Conservation (phyloP, 2,329 filamentous ascomycete species). For the Didymella keratinophila region DNA sequence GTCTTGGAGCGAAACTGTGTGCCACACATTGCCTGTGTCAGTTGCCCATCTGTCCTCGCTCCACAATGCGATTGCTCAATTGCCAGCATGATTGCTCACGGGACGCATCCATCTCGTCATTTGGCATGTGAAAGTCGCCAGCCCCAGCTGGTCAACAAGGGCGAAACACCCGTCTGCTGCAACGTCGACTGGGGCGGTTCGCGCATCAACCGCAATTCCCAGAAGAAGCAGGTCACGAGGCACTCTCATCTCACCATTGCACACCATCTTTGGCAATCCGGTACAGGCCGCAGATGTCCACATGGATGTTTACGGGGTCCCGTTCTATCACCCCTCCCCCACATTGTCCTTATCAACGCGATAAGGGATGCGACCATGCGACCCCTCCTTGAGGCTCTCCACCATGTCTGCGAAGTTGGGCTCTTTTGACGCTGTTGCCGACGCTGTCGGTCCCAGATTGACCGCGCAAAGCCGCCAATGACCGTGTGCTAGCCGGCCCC, state of each 20-base stretch:
- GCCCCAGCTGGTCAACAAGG: conserved; percentile 36
- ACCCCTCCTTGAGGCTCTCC: conserved; percentile 6
- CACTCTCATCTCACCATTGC: conserved; percentile 9
- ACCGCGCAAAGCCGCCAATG: conserved; percentile 30
- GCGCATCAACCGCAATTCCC: conserved; percentile 11
- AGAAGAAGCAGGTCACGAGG: conserved; percentile 20
- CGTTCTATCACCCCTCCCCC: conserved; percentile 12
- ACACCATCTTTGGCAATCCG: conserved; percentile 16
- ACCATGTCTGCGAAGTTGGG: conserved; percentile 13
- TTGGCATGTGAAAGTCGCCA: conserved; percentile 43
- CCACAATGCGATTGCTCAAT: conserved; percentile 31
- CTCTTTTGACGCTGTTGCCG: conserved; percentile 15
- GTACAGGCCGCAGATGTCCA: conserved; percentile 19
- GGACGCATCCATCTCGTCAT: conserved; percentile 18
- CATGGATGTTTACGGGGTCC: conserved; percentile 20
- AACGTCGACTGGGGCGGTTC: conserved; percentile 20
- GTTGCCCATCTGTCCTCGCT: conserved; percentile 28
- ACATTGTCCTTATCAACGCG: background rate
- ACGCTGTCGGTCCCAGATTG: conserved; percentile 15
- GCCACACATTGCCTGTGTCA: conserved; percentile 33
- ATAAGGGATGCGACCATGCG: background rate
- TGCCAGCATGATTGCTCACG: conserved; percentile 23
- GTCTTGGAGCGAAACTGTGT: conserved; percentile 41
- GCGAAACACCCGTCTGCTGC: conserved; percentile 26
- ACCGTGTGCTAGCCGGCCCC: conserved; percentile 18